These are phyloP conservation scores for Scenedesmus sp. DNA, from an alignment of 163 green algal species.

Conservation along the genomic window DNA sequence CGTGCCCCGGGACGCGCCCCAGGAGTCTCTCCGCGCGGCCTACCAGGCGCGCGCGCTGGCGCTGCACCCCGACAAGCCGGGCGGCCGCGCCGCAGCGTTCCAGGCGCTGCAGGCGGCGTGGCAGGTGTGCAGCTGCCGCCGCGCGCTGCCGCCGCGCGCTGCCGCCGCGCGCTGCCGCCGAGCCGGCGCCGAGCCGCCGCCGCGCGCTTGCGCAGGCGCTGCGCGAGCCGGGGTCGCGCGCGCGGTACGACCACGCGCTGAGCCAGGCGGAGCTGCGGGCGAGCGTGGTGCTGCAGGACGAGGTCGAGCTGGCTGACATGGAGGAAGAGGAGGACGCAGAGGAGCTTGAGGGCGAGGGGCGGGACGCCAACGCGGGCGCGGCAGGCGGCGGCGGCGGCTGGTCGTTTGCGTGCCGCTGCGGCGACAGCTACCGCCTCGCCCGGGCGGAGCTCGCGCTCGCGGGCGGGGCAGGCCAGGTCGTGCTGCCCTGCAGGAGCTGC, in stretches of 20 bases:
- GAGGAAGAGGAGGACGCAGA: not conserved
- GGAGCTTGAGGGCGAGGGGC: not conserved
- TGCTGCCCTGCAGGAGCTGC: slow-evolving; percentile 39
- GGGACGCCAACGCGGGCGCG: not conserved
- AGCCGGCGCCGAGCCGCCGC: too few relatives aligned
- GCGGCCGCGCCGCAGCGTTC: not conserved
- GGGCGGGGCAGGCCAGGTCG: too few relatives aligned
- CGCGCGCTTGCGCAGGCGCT: not conserved
- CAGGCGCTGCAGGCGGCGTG: slow-evolving; percentile 29
- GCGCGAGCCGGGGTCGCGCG: slow-evolving; percentile 3
- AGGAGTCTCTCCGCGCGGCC: slow-evolving; percentile 94
- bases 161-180: not conserved
- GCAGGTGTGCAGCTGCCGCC: not conserved
- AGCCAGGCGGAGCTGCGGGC: slow-evolving; percentile 27
- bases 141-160: not conserved
- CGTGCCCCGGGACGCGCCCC: slow-evolving; percentile 76
- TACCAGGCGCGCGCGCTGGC: slow-evolving; percentile 92
- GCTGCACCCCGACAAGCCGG: slow-evolving; percentile 90
- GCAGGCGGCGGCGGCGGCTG: too few relatives aligned
- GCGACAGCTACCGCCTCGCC: slow-evolving; percentile 15
- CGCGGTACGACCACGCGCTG: slow-evolving; percentile 34
- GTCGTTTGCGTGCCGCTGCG: too few relatives aligned
- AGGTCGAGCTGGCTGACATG: slow-evolving; percentile 37
- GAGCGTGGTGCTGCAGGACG: slow-evolving; percentile 28
- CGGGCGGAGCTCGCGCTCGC: slow-evolving; percentile 6